Evolutionary conservation across 2,329 filamentous ascomycete genomes (phyloP).

Genomic region (Colletotrichum eleusines): DNA sequence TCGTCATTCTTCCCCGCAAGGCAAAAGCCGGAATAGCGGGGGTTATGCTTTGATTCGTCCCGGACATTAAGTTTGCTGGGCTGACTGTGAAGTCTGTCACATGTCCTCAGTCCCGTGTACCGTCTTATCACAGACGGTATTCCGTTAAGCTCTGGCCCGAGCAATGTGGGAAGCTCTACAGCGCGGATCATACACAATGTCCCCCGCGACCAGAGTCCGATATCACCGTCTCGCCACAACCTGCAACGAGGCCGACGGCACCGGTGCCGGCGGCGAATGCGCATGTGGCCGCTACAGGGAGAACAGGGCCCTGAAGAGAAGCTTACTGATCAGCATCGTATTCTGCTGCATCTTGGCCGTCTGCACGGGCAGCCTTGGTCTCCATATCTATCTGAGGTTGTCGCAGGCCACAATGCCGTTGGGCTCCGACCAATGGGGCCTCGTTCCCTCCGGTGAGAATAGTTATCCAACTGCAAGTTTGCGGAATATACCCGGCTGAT

Average conservation of each 20-base stretch:
- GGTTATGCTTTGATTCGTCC: no score
- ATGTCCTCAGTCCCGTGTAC: no score
- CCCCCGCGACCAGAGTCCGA: not conserved
- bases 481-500: not conserved
- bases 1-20: no score
- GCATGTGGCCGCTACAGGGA: not conserved
- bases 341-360: not conserved
- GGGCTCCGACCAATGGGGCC: conserved; percentile 5
- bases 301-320: not conserved
- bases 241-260: not conserved
- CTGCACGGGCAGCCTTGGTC: not conserved
- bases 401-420: not conserved
- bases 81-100: no score
- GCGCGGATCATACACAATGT: no score
- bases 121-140: no score
- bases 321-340: not conserved
- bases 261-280: not conserved
- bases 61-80: no score
- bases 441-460: conserved; percentile 8
- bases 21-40: no score
- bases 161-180: no score
- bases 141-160: no score
- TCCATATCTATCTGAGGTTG: not conserved
- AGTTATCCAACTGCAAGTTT: not conserved
- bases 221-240: not conserved